A percentile compares a stretch with the other conserved stretches of the same genome.
Conservation (phyloP, 257 asterid species). For the Solanum habrochaites region DNA sequence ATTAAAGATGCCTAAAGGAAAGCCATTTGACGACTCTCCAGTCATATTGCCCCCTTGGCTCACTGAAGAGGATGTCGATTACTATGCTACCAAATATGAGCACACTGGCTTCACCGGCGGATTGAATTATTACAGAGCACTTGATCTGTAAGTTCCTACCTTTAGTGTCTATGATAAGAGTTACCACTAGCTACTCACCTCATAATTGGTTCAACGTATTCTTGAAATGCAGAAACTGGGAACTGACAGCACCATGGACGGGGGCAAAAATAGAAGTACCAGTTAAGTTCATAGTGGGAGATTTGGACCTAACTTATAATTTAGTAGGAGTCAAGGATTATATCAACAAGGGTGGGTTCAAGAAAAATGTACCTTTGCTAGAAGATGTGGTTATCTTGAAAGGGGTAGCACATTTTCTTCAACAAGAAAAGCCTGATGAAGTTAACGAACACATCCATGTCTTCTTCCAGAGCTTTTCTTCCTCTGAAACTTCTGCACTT, state of each 20-base stretch:
- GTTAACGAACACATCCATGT: background rate
- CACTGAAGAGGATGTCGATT: slow-evolving; percentile 51
- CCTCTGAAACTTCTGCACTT: background rate
- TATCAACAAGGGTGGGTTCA: slow-evolving; percentile 7
- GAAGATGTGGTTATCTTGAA: slow-evolving; percentile 3
- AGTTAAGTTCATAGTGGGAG: slow-evolving; percentile 10
- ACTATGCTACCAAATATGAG: slow-evolving; percentile 38
- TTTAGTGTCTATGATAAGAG: background rate
- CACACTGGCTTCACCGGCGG: slow-evolving; percentile 72
- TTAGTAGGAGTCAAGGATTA: background rate
- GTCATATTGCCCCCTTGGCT: slow-evolving; percentile 38
- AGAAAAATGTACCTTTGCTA: slow-evolving; percentile 9
- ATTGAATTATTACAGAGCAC: slow-evolving; percentile 63
- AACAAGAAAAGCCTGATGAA: slow-evolving; percentile 4
- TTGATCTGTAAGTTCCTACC: slow-evolving; percentile 22
- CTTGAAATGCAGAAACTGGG: slow-evolving; percentile 10
- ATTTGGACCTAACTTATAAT: slow-evolving; percentile 8
- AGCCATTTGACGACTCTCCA: slow-evolving; percentile 22
- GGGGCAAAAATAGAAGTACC: slow-evolving; percentile 12
- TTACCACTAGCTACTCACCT: background rate
- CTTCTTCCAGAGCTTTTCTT: background rate
- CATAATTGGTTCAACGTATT: background rate
- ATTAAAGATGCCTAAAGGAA: slow-evolving; percentile 42
- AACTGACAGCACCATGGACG: slow-evolving; percentile 11
- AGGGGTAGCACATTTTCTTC: slow-evolving; percentile 10